Conservation (phyloP, 306 rosid species). For the Prunus kanzakura region DNA sequence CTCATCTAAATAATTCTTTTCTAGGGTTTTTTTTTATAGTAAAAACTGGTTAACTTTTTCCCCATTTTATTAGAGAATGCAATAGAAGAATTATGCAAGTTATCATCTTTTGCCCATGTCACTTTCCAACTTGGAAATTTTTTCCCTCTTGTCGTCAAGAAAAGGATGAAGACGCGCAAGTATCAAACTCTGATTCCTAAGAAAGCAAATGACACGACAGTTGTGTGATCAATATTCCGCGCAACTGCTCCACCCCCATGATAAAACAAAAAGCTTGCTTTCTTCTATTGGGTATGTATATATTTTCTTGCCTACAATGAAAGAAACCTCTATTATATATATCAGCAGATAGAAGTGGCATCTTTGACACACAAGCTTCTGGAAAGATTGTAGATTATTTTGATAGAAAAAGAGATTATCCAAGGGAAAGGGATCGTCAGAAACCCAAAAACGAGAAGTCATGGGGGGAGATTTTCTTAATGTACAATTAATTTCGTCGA, state of each 20-base stretch:
- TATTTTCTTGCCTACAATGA: not conserved
- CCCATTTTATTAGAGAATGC: not conserved
- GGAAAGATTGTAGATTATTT: not conserved
- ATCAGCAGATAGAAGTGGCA: not conserved
- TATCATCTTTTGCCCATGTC: not conserved
- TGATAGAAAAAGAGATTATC: too few relatives aligned
- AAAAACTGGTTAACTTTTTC: not conserved
- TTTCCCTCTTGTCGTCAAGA: too few relatives aligned
- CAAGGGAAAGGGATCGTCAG: too few relatives aligned
- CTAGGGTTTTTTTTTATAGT: not conserved
- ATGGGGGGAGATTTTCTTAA: too few relatives aligned
- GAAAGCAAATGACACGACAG: slow-evolving; percentile 11
- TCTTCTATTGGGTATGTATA: not conserved
- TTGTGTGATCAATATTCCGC: slow-evolving; percentile 1
- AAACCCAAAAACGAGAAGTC: too few relatives aligned
- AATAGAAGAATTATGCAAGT: not conserved
- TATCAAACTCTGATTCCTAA: not conserved
- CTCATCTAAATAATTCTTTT: slow-evolving; percentile 23
- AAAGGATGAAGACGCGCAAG: too few relatives aligned
- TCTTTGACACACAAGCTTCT: not conserved
- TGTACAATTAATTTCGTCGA: too few relatives aligned
- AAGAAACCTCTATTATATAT: too few relatives aligned
- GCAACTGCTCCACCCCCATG: slow-evolving; percentile 21
- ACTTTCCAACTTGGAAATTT: not conserved
- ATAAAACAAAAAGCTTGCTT: not conserved